Percentiles rank a stretch among this genome's conserved stretches.
These are phyloP conservation scores for Boehmeria nivea DNA, from an alignment of 306 rosid species.

Conservation along the genomic window DNA sequence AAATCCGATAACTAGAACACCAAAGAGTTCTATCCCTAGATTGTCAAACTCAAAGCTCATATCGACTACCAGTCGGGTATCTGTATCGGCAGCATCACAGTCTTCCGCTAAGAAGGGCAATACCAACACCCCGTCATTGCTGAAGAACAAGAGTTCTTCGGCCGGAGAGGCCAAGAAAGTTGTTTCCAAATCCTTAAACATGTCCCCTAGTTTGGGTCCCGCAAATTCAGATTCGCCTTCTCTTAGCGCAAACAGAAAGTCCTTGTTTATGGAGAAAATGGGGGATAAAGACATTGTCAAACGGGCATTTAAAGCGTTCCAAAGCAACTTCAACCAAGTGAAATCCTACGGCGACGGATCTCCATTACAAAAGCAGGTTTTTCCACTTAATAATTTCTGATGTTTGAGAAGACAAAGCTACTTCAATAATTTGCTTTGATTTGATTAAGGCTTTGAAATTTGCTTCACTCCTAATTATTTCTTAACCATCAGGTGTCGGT, in stretches of 20 bases:
- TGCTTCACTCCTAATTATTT: constrained; percentile 1
- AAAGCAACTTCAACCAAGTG: constrained; percentile 55
- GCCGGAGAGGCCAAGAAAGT: constrained; percentile 41
- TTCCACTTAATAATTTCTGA: neutral
- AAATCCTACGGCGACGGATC: constrained; percentile 40
- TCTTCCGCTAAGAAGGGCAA: constrained; percentile 43
- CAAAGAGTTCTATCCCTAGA: constrained; percentile 48
- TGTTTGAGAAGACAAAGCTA: constrained; percentile 1
- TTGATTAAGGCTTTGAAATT: constrained; percentile 2
- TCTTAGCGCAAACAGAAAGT: constrained; percentile 43
- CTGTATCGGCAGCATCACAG: constrained; percentile 18
- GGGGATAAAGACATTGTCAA: constrained; percentile 90
- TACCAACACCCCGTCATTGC: constrained; percentile 32
- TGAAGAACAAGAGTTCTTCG: constrained; percentile 40
- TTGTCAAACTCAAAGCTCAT: constrained; percentile 50
- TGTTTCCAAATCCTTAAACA: constrained; percentile 51
- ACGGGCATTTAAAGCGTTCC: constrained; percentile 89
- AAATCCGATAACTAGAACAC: constrained; percentile 34
- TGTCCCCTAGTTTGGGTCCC: constrained; percentile 60
- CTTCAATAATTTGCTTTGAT: constrained; percentile 1
- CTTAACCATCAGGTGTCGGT: neutral
- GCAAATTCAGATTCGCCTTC: constrained; percentile 40
- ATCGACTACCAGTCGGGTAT: constrained; percentile 27
- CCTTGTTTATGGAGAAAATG: constrained; percentile 83
- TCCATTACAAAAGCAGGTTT: constrained; percentile 52